Evolutionary conservation across 768 basidiomycete genomes (phyloP).

Genomic region (Pleurotus tuber-regium): DNA sequence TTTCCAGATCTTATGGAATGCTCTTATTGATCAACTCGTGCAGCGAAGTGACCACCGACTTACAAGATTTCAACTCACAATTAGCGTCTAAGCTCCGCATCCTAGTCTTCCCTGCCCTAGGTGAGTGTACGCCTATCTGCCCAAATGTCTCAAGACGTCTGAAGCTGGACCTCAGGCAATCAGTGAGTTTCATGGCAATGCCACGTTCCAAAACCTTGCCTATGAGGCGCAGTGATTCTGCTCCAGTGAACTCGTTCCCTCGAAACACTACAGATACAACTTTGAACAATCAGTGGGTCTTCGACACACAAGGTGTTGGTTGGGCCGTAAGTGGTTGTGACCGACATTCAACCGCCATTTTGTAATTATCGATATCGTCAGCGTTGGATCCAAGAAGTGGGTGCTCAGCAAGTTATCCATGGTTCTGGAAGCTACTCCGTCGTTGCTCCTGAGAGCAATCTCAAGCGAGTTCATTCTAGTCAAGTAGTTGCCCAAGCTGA

Average conservation of each 20-base stretch:
- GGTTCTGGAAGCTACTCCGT: conserved; percentile 33
- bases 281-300: conserved; percentile 31
- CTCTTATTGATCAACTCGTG: background rate
- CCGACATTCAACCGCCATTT: no score
- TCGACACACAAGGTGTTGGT: conserved; percentile 26
- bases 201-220: background rate
- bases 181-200: conserved; percentile 12
- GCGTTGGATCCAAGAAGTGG: conserved; percentile 31
- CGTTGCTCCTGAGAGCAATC: conserved; percentile 27
- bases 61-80: conserved; percentile 25
- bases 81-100: conserved; percentile 23
- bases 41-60: conserved; percentile 26
- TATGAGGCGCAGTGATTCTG: conserved; percentile 30
- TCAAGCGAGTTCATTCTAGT: conserved; percentile 22
- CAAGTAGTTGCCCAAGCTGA: background rate
- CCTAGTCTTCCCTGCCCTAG: conserved; percentile 27
- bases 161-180: conserved; percentile 25
- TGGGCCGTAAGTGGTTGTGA: conserved; percentile 26
- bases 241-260: conserved; percentile 40
- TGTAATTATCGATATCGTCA: no score
- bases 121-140: conserved; percentile 15
- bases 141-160: background rate
- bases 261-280: conserved; percentile 25
- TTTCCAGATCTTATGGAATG: background rate
- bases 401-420: conserved; percentile 26